Evolutionary conservation across 495 filamentous ascomycete species (phyloP).

Genomic region (Pyrenopolyporus hunteri): DNA sequence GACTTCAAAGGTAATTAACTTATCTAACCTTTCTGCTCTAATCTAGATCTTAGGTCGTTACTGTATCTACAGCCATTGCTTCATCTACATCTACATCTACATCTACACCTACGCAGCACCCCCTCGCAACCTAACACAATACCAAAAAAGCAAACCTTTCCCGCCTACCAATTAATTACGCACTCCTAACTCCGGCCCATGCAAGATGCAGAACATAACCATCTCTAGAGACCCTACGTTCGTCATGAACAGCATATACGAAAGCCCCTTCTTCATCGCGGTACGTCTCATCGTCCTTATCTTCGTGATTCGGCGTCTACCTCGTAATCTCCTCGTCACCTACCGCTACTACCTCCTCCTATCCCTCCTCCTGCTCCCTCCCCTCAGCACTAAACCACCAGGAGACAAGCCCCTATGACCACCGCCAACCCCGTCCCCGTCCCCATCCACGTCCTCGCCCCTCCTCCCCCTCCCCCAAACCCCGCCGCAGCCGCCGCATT

Average conservation of each 20-base stretch:
- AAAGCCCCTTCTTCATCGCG: not conserved
- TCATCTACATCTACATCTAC: no score
- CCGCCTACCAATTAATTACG: not conserved
- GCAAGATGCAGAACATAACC: conserved; percentile 5
- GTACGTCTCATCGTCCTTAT: not conserved
- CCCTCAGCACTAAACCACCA: no score
- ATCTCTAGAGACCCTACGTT: not conserved
- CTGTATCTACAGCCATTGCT: no score
- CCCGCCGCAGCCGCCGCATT: conserved; percentile 8
- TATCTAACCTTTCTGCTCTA: no score
- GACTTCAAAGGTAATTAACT: no score
- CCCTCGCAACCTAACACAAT: no score
- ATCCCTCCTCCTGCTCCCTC: no score
- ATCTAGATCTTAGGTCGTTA: no score
- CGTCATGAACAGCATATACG: conserved; percentile 8
- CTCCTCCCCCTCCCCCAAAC: not conserved
- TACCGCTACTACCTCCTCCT: no score
- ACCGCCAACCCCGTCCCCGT: not conserved
- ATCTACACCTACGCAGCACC: no score
- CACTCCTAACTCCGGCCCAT: conserved; percentile 19
- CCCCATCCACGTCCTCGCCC: not conserved
- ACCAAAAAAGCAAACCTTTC: not conserved
- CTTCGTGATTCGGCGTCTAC: no score
- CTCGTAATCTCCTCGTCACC: no score
- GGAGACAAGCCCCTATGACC: conserved; percentile 5